A percentile compares a stretch with the other conserved stretches of the same genome.
Conservation (phyloP, 2,329 filamentous ascomycete species). For the Rhynchosporium graminicola region DNA sequence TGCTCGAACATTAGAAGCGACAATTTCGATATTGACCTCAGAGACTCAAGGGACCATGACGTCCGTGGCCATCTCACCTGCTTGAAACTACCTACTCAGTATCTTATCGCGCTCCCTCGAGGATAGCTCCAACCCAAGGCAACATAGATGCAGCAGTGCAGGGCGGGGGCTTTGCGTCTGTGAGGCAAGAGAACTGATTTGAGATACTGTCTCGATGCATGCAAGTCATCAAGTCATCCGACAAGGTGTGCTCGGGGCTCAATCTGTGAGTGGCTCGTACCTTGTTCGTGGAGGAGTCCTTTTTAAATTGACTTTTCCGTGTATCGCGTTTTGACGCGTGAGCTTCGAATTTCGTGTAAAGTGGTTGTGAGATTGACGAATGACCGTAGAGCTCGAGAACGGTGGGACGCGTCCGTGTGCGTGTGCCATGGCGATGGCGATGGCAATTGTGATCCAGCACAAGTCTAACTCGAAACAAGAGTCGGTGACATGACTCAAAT, state of each 20-base stretch:
- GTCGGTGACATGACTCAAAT: conserved; percentile 11
- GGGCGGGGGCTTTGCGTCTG: conserved; percentile 12
- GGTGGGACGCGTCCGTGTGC: not conserved
- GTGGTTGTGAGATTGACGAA: conserved; percentile 16
- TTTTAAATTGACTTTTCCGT: conserved; percentile 13
- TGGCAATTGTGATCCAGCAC: not conserved
- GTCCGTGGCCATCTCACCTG: not conserved
- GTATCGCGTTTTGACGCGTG: conserved; percentile 16
- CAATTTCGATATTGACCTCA: conserved; percentile 16
- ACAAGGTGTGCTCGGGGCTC: not conserved
- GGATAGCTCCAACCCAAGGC: not conserved
- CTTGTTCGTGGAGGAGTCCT: conserved; percentile 9
- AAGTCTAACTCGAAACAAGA: not conserved
- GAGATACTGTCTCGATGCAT: conserved; percentile 1
- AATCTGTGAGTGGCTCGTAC: conserved; percentile 7
- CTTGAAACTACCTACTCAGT: conserved; percentile 11
- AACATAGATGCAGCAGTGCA: conserved; percentile 9
- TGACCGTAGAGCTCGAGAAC: not conserved
- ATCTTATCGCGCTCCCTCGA: conserved; percentile 13
- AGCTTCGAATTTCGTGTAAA: conserved; percentile 15
- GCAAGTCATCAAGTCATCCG: conserved; percentile 15
- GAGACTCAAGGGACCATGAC: not conserved
- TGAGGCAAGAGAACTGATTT: conserved; percentile 5
- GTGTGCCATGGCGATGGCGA: not conserved
- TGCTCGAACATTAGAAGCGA: conserved; percentile 11